These are phyloP conservation scores for Dothiorella sarmentorum DNA, from an alignment of 2,329 filamentous ascomycete species.

Conservation along the genomic window DNA sequence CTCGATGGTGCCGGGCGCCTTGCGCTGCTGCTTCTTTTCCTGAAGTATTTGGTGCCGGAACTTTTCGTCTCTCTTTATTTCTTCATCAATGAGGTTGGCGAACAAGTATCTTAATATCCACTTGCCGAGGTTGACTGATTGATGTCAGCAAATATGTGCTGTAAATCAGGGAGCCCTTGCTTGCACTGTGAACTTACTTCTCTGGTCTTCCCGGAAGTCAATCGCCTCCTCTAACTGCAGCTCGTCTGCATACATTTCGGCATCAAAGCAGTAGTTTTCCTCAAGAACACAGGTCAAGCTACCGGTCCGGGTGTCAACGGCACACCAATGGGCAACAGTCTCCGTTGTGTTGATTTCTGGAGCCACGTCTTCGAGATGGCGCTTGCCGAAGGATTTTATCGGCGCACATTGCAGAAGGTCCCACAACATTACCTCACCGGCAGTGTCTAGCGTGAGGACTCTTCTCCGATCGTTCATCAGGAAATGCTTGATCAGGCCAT, in stretches of 20 bases:
- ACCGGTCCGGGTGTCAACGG: slow-evolving; percentile 88
- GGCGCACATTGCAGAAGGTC: slow-evolving; percentile 87
- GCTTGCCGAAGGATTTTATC: slow-evolving; percentile 88
- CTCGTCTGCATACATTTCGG: slow-evolving; percentile 95
- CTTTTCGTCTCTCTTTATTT: slow-evolving; percentile 75
- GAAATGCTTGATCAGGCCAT: slow-evolving; percentile 89
- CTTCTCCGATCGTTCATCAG: slow-evolving; percentile 86
- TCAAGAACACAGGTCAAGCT: slow-evolving; percentile 87
- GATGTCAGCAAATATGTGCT: no score
- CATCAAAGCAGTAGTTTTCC: slow-evolving; percentile 94
- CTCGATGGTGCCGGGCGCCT: slow-evolving; percentile 60
- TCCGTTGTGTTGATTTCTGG: slow-evolving; percentile 82
- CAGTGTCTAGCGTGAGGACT: slow-evolving; percentile 88
- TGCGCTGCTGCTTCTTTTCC: slow-evolving; percentile 57
- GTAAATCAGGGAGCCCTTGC: no score
- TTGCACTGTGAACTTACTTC: slow-evolving; percentile 58
- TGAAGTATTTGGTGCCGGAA: slow-evolving; percentile 69
- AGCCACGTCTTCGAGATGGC: slow-evolving; percentile 88
- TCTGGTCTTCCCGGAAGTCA: slow-evolving; percentile 87
- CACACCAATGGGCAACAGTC: slow-evolving; percentile 93
- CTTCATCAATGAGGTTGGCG: slow-evolving; percentile 81
- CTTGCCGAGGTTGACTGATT: slow-evolving; percentile 95
- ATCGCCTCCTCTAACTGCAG: slow-evolving; percentile 68
- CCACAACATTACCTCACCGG: slow-evolving; percentile 92
- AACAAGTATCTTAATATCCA: slow-evolving; percentile 95